These are phyloP conservation scores for Cytospora piceae DNA, from an alignment of 2,329 filamentous ascomycete species.

Conservation along the genomic window DNA sequence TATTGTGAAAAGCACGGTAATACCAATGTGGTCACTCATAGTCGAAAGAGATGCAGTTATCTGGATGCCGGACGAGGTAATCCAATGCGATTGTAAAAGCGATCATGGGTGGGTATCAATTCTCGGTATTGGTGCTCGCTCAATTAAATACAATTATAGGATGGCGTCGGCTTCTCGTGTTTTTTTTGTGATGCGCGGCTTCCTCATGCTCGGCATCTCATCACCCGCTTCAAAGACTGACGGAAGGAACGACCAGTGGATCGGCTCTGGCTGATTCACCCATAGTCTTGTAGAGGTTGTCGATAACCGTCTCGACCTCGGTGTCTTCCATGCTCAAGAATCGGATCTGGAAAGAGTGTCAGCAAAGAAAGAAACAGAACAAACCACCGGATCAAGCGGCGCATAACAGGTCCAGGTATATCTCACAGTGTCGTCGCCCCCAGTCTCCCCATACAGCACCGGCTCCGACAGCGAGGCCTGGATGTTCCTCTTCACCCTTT, in stretches of 20 bases:
- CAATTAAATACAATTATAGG: slow-evolving; percentile 3
- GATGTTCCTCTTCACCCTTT: slow-evolving; percentile 80
- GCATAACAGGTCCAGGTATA: neutral
- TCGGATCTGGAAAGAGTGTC: slow-evolving; percentile 54
- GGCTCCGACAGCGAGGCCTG: slow-evolving; percentile 77
- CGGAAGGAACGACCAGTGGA: slow-evolving; percentile 27
- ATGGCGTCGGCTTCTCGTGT: slow-evolving; percentile 11
- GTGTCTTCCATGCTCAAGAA: slow-evolving; percentile 67
- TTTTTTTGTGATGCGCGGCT: slow-evolving; percentile 15
- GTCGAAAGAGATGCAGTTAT: slow-evolving; percentile 28
- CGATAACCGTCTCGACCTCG: slow-evolving; percentile 61
- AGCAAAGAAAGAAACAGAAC: neutral
- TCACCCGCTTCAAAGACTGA: slow-evolving; percentile 10
- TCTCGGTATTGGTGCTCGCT: slow-evolving; percentile 19
- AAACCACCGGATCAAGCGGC: too few relatives aligned
- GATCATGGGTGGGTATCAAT: slow-evolving; percentile 29
- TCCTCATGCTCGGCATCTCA: slow-evolving; percentile 8
- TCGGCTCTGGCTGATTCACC: slow-evolving; percentile 35
- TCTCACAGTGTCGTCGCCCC: slow-evolving; percentile 74
- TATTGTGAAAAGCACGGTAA: slow-evolving; percentile 24
- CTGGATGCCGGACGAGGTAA: slow-evolving; percentile 9
- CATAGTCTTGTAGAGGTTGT: slow-evolving; percentile 59
- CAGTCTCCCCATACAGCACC: slow-evolving; percentile 72
- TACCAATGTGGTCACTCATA: slow-evolving; percentile 25
- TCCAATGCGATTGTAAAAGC: slow-evolving; percentile 14